Base-by-base conservation (phyloP, 2,329 filamentous ascomycete species). In the Cordyceps cateniannulata region DNA sequence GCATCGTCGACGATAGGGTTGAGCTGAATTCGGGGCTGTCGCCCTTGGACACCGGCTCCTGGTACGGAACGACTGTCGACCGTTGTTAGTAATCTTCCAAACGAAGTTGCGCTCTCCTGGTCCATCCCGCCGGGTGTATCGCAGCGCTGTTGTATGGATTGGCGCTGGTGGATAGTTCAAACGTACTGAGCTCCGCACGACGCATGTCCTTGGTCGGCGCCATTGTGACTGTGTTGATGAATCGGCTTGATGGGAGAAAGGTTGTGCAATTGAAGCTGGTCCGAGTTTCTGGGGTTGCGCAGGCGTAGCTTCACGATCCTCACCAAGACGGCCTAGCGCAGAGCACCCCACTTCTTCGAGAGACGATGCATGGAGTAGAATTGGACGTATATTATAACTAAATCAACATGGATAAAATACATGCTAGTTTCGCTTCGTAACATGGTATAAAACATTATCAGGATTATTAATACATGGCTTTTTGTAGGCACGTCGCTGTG, bases 31-130 rank as follows among this genome's bases (percentile, higher is more conserved):
- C 92, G 65, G 83, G 78, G 64, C 79, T 69, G 22, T 84, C 82
- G 69, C 81, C 83, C 69, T 87, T 85, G 68, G 84, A 79, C 53
- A 81, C 79, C 48, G 91, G 91, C 68, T 89, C 88, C 75, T 91
- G 85, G 75, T 95, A 97, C 63, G 93, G 93, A 68, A 97, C 90
- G 72, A 93, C 93, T 97, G 24, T 55, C 32, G 8, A 16, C 38
- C 29, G 50, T 58, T 5, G 51, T 35, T 35, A 35, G 32, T 12
- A 9, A 12, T 12, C 8, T 35, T 14, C 3, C 32, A 35, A 35
- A 35, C 32, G 10, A 14, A 35, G 2, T 12, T 14, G n/a, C 49
- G 12, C 16, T 14, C n/a, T n/a, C n/a, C n/a, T n/a, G n/a, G n/a
- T n/a, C n/a, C n/a, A n/a, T n/a, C n/a, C n/a, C n/a, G n/a, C n/a